Evolutionary conservation across 768 basidiomycete species (phyloP).

Genomic region (Melanogaster broomeanus): DNA sequence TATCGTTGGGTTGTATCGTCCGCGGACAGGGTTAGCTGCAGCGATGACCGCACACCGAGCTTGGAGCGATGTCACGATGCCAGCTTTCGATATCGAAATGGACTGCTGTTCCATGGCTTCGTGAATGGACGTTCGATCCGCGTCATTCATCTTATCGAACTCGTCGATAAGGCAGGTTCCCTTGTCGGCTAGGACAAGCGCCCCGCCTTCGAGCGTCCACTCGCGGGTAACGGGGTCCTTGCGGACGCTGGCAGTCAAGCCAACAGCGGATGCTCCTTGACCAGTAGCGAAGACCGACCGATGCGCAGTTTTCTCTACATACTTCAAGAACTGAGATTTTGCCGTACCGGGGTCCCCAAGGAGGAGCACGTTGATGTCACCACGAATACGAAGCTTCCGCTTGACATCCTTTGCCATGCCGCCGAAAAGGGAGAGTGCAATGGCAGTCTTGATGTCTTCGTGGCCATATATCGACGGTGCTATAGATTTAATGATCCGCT

Average conservation of each 20-base stretch:
- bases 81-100: constrained; percentile 98
- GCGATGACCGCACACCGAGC: constrained; percentile 98
- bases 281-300: constrained; percentile 98
- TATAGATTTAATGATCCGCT: constrained; percentile 97
- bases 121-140: constrained; percentile 97
- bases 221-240: constrained; percentile 97
- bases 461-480: constrained; percentile 99
- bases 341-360: constrained; percentile 99
- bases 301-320: constrained; percentile 98
- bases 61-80: constrained; percentile 97
- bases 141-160: constrained; percentile 99
- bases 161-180: constrained; percentile 98
- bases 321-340: constrained; percentile 98
- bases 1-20: constrained; percentile 97
- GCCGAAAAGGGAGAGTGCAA: constrained; percentile 93
- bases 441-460: constrained; percentile 97
- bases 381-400: constrained; percentile 92
- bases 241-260: constrained; percentile 97
- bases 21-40: constrained; percentile 96
- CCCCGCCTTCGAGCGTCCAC: constrained; percentile 99
- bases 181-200: constrained; percentile 97
- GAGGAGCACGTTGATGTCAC: constrained; percentile 95
- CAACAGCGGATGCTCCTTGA: constrained; percentile 97
- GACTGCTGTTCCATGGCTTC: constrained; percentile 99
- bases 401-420: constrained; percentile 96